Conservation (phyloP, 805 yeast species). For the Hanseniaspora lachancei region DNA sequence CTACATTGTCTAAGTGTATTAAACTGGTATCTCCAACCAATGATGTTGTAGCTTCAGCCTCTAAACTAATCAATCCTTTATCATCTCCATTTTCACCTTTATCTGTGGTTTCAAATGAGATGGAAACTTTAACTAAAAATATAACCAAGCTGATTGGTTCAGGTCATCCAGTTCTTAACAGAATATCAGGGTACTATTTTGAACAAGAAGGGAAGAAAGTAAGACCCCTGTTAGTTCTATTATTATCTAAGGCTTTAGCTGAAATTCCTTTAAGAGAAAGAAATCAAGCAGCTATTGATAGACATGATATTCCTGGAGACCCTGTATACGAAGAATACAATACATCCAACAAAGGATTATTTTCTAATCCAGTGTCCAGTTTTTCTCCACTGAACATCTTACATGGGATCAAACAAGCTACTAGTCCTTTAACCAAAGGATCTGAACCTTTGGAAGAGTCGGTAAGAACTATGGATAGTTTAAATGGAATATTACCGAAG, state of each 20-base stretch:
- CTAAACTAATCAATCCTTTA: conserved; percentile 56
- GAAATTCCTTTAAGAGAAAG: conserved; percentile 60
- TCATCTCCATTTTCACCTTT: conserved; percentile 63
- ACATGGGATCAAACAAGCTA: conserved; percentile 82
- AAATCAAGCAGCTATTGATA: conserved; percentile 48
- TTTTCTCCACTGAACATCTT: conserved; percentile 71
- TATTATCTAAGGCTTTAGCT: conserved; percentile 68
- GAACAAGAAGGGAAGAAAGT: conserved; percentile 94
- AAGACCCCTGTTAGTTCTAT: conserved; percentile 75
- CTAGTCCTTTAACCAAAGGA: conserved; percentile 69
- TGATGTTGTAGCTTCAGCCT: conserved; percentile 55
- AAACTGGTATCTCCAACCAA: conserved; percentile 9
- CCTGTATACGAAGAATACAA: conserved; percentile 39
- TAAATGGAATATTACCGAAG: conserved; percentile 75
- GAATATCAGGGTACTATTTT: conserved; percentile 88
- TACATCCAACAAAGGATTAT: conserved; percentile 31
- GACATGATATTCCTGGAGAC: conserved; percentile 52
- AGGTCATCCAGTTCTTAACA: conserved; percentile 83
- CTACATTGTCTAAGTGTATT: not conserved
- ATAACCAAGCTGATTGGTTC: conserved; percentile 80
- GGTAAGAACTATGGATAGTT: conserved; percentile 41
- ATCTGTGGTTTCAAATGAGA: conserved; percentile 80
- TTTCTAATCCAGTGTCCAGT: conserved; percentile 37
- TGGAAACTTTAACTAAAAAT: conserved; percentile 76
- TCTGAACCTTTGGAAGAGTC: conserved; percentile 39